Percentiles rank a stretch among this genome's conserved stretches.
These are phyloP conservation scores for Mikania micrantha DNA, from an alignment of 129 eudicot species.

Conservation along the genomic window DNA sequence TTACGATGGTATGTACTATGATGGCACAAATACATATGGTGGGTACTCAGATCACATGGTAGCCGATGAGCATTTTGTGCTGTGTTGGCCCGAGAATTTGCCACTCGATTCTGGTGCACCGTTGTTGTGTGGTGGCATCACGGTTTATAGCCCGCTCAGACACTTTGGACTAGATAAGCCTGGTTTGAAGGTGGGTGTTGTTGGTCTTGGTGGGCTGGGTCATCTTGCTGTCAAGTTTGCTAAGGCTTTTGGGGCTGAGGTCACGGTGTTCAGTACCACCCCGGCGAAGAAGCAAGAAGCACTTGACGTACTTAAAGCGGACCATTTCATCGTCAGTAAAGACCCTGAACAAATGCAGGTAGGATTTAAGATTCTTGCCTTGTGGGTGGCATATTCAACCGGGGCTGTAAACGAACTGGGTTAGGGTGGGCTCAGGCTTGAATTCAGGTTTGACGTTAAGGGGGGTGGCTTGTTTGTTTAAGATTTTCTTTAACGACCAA, in stretches of 20 bases:
- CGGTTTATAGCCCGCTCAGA: slow-evolving; percentile 1
- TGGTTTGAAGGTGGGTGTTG: slow-evolving; percentile 5
- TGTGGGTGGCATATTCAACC: too few relatives aligned
- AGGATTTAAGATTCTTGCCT: neutral
- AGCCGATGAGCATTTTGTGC: neutral
- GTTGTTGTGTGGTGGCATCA: neutral
- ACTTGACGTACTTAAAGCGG: neutral
- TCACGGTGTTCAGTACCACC: neutral
- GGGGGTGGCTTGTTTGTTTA: too few relatives aligned
- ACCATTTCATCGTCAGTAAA: slow-evolving; percentile 6
- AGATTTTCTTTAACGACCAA: too few relatives aligned
- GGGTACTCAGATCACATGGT: slow-evolving; percentile 7
- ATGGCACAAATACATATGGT: neutral
- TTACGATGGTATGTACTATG: neutral
- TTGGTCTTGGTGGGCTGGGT: slow-evolving; percentile 1
- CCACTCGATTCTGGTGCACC: neutral
- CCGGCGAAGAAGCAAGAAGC: neutral
- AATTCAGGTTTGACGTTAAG: too few relatives aligned
- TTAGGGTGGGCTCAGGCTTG: too few relatives aligned
- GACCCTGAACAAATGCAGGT: slow-evolving; percentile 6
- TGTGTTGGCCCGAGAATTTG: neutral
- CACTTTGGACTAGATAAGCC: slow-evolving; percentile 8
- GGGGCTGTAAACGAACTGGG: too few relatives aligned
- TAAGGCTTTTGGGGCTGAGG: neutral
- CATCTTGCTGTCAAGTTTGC: slow-evolving; percentile 1